A percentile compares a stretch with the other conserved stretches of the same genome.
Conservation (phyloP, 2,329 filamentous ascomycete genomes). For the Trichoderma cornu-damae region DNA sequence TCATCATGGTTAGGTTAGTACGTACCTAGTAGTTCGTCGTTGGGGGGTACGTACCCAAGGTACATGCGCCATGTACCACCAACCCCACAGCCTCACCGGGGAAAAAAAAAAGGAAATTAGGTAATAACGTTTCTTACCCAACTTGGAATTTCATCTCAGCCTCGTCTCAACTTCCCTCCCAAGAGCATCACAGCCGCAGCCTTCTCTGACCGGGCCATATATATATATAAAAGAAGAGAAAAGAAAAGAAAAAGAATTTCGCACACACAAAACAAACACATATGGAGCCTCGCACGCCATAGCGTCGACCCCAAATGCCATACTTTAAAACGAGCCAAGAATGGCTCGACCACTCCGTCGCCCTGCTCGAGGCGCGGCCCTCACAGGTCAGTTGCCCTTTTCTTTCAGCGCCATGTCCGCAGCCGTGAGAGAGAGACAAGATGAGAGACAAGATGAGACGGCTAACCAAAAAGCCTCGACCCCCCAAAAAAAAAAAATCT, state of each 20-base stretch:
- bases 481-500: background rate
- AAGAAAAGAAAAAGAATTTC: background rate
- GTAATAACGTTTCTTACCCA: background rate
- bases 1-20: no score
- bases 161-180: background rate
- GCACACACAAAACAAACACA: background rate
- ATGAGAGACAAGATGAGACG: no score
- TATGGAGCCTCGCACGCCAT: slow-evolving; percentile 8
- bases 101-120: no score
- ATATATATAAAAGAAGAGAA: no score
- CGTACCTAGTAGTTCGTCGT: no score
- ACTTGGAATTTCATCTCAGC: background rate
- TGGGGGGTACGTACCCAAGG: no score
- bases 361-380: slow-evolving; percentile 81
- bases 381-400: slow-evolving; percentile 54
- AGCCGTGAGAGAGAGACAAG: no score
- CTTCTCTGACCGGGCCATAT: no score
- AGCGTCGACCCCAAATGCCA: slow-evolving; percentile 60
- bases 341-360: slow-evolving; percentile 83
- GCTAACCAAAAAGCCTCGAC: no score
- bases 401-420: background rate
- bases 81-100: no score
- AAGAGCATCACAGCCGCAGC: background rate
- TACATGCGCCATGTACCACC: no score
- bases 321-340: slow-evolving; percentile 78